phyloP scores from a whole-genome alignment of 192 early-diverging fungal species.

The Backusella tarrabulga region DNA sequence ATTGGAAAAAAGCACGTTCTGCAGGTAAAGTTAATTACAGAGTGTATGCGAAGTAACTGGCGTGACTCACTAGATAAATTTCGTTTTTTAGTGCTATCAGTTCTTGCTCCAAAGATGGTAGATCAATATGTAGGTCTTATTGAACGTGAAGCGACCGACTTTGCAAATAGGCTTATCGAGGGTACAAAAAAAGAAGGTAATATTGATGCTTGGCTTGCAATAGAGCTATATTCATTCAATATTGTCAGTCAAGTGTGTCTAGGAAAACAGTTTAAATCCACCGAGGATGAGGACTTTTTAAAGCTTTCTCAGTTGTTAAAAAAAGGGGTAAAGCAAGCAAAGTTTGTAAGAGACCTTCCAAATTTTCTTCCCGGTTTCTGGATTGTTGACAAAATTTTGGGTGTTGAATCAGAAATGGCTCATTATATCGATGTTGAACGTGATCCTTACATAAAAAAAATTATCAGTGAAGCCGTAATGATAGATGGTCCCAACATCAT shows the following conservation, averaged over 20 bases:
- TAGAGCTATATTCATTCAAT: not conserved
- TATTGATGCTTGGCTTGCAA: not conserved
- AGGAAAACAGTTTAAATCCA: not conserved
- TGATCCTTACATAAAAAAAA: not conserved
- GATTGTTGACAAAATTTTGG: not conserved
- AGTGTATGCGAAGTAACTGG: not conserved
- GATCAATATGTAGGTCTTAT: not conserved
- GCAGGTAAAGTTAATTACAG: not conserved
- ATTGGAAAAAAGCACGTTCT: not conserved
- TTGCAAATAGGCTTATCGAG: not conserved
- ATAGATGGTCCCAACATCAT: not conserved
- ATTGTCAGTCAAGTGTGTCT: not conserved
- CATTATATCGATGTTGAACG: not conserved
- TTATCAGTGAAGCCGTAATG: not conserved
- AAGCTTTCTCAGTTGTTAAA: not conserved
- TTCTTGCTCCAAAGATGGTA: not conserved
- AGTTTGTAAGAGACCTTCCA: not conserved
- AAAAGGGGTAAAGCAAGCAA: not conserved
- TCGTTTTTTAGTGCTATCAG: not conserved
- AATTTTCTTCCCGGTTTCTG: constrained; percentile 1
- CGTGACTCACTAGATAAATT: not conserved
- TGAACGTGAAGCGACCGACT: not conserved
- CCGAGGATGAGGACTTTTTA: not conserved
- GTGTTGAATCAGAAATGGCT: not conserved
- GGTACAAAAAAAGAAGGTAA: not conserved